These are phyloP conservation scores for Blastomyces silverae DNA, from an alignment of 2,329 filamentous ascomycete species.

Conservation along the genomic window DNA sequence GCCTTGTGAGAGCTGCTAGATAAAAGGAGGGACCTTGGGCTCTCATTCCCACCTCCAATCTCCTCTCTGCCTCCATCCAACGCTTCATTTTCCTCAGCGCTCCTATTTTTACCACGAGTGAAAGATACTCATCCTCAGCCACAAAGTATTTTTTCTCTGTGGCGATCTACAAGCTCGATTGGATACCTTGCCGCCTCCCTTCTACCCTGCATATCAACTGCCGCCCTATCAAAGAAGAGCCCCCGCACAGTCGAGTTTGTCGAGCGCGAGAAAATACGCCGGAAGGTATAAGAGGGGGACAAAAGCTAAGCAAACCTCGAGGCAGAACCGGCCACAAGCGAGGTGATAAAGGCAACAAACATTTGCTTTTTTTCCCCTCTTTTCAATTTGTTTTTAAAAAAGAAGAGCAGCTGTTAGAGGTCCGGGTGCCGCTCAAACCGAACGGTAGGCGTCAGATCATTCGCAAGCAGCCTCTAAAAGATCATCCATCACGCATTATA, in stretches of 20 bases:
- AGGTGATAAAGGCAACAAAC: constrained; percentile 2
- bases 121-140: neutral
- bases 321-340: neutral
- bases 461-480: constrained; percentile 38
- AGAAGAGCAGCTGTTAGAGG: neutral
- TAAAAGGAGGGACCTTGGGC: constrained; percentile 5
- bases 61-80: neutral
- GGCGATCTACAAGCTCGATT: constrained; percentile 10
- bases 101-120: neutral
- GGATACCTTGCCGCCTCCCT: neutral
- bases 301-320: neutral
- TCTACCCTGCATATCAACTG: neutral
- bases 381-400: too few species aligned
- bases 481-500: constrained; percentile 32
- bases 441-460: constrained; percentile 10
- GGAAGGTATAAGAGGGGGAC: neutral
- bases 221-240: neutral
- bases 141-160: neutral
- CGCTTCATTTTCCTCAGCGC: neutral
- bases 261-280: neutral
- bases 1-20: constrained; percentile 1
- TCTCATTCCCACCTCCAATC: neutral
- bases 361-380: neutral
- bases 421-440: neutral
- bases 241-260: neutral